Evolutionary conservation across 371 early-diverging fungal species (phyloP).

Genomic region (Mucor irregularis): DNA sequence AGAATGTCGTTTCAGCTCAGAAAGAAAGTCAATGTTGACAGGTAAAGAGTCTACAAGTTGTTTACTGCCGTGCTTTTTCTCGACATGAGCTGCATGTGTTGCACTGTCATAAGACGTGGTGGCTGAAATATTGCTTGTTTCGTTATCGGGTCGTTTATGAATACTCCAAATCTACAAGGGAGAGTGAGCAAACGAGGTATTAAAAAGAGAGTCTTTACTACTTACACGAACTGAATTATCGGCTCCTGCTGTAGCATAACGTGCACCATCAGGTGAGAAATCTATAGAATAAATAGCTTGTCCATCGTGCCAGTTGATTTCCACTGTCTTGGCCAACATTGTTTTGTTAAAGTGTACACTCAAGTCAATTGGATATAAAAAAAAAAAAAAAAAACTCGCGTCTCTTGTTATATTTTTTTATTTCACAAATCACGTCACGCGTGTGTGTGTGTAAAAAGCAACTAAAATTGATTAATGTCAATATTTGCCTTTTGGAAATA

Average conservation of each 20-base stretch:
- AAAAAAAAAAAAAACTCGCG: constrained; percentile 7
- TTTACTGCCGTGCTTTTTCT: constrained; percentile 10
- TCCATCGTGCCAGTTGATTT: constrained; percentile 95
- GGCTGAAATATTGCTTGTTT: neutral
- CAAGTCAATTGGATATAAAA: neutral
- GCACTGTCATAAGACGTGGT: neutral
- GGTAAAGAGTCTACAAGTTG: constrained; percentile 45
- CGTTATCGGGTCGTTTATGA: constrained; percentile 24
- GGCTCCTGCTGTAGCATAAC: constrained; percentile 92
- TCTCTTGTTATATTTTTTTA: neutral
- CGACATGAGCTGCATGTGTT: constrained; percentile 2
- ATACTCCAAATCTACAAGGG: constrained; percentile 74
- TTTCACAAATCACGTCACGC: neutral
- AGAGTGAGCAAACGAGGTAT: neutral
- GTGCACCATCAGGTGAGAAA: constrained; percentile 72
- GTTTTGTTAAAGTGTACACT: neutral
- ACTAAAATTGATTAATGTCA: constrained; percentile 24
- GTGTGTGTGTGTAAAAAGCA: neutral
- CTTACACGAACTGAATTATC: constrained; percentile 87
- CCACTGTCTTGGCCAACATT: constrained; percentile 58
- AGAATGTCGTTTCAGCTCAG: constrained; percentile 84
- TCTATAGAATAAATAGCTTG: constrained; percentile 89
- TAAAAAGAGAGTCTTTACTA: constrained; percentile 44
- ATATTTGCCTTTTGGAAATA: constrained; percentile 43
- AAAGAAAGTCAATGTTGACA: constrained; percentile 74